phyloP scores from a whole-genome alignment of 2,329 filamentous ascomycete species.

The Pestalotiopsis fici region DNA sequence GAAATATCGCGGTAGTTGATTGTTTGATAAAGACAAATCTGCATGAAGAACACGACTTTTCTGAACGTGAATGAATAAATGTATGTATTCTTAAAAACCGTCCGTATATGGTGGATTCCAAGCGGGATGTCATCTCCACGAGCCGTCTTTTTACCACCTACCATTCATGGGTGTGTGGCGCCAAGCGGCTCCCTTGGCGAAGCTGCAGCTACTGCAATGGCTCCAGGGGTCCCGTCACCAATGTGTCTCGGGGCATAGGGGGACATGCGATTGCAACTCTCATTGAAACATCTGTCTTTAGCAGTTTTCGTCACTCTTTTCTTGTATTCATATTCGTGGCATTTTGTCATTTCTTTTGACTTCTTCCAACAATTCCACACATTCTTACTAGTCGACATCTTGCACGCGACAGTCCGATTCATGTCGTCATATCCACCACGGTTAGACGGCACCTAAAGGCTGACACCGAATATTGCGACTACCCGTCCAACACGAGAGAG shows the following conservation, averaged over 20 bases:
- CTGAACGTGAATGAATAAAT: too few species aligned
- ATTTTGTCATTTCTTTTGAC: background rate
- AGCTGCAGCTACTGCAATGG: background rate
- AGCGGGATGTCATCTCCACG: background rate
- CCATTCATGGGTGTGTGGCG: background rate
- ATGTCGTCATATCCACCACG: slow-evolving; percentile 5
- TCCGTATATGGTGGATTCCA: too few species aligned
- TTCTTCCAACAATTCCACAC: background rate
- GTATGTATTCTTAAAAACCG: too few species aligned
- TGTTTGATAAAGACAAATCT: background rate
- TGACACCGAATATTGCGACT: background rate
- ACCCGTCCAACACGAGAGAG: background rate
- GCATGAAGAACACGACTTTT: background rate
- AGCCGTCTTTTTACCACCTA: background rate
- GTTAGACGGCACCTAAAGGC: slow-evolving; percentile 5
- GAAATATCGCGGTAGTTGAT: background rate
- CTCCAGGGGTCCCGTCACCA: background rate
- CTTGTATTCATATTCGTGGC: background rate
- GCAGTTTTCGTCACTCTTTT: background rate
- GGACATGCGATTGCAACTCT: background rate
- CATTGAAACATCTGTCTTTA: background rate
- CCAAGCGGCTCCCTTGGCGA: background rate
- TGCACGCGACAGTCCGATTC: background rate
- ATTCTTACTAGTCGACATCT: background rate
- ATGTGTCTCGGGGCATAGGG: background rate